Conservation (phyloP, 2,329 filamentous ascomycete genomes). For the Colletotrichum lini region DNA sequence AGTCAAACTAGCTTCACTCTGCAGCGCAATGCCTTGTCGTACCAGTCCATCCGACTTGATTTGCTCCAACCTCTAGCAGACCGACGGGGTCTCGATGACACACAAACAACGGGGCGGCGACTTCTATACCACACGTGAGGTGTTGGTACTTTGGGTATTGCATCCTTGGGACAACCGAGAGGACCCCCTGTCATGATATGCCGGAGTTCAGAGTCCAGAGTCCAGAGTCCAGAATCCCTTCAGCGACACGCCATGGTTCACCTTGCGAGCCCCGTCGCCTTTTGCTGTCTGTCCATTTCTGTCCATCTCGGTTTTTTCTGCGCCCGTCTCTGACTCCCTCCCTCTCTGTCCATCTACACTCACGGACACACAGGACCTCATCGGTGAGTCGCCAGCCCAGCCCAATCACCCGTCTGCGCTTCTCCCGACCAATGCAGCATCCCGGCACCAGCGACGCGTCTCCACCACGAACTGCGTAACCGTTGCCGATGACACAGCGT, state of each 20-base stretch:
- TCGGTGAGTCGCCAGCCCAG: neutral
- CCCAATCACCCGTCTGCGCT: constrained; percentile 4
- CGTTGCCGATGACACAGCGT: constrained; percentile 26
- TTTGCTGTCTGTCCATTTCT: neutral
- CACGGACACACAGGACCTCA: neutral
- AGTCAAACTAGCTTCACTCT: neutral
- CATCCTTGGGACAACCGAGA: constrained; percentile 15
- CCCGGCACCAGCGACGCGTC: constrained; percentile 18
- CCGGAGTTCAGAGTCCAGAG: neutral
- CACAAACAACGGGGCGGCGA: constrained; percentile 26
- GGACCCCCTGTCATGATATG: constrained; percentile 10
- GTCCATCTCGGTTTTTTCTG: no score
- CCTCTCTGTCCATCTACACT: neutral
- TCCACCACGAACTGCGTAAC: constrained; percentile 15
- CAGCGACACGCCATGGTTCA: constrained; percentile 25
- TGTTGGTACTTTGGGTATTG: no score
- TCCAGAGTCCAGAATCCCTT: constrained; percentile 12
- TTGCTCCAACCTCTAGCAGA: constrained; percentile 13
- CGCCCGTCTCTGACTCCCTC: neutral
- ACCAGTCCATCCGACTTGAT: constrained; percentile 9
- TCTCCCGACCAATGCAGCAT: constrained; percentile 12
- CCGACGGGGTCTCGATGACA: constrained; percentile 33
- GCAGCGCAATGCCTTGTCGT: constrained; percentile 23
- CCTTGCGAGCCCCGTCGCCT: constrained; percentile 7
- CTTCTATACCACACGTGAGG: neutral